Evolutionary conservation across 2,329 filamentous ascomycete genomes (phyloP).

Genomic region (Tothia fuscella): DNA sequence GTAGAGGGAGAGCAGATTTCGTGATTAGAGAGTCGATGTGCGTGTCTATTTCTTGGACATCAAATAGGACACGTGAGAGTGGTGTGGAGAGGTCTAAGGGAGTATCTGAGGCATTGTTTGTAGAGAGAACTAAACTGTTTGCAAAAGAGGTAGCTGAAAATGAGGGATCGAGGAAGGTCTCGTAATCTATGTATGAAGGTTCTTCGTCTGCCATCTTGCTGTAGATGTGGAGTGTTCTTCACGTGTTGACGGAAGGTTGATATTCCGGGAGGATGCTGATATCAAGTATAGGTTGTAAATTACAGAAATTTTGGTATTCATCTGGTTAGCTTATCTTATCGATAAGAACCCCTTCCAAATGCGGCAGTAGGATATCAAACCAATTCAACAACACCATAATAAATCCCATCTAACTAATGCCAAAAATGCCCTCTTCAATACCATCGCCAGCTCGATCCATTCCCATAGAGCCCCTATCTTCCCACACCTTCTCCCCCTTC

Average conservation of each 20-base stretch:
- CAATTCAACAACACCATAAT: neutral
- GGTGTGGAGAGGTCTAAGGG: constrained; percentile 90
- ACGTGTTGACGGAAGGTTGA: no score
- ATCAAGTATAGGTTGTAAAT: no score
- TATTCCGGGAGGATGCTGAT: neutral
- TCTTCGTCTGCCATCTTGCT: constrained; percentile 26
- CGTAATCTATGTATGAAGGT: constrained; percentile 89
- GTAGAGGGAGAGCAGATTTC: constrained; percentile 66
- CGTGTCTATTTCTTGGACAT: constrained; percentile 92
- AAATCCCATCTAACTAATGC: neutral
- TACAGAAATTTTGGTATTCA: no score
- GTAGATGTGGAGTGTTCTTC: no score
- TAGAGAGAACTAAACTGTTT: constrained; percentile 75
- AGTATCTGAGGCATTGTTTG: constrained; percentile 83
- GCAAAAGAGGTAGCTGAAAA: constrained; percentile 78
- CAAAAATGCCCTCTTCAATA: constrained; percentile 27
- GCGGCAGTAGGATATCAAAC: neutral
- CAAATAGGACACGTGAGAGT: constrained; percentile 85
- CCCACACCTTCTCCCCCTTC: constrained; percentile 60
- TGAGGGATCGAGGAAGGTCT: constrained; percentile 69
- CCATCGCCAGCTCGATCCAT: constrained; percentile 34
- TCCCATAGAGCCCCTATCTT: constrained; percentile 53
- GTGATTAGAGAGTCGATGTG: constrained; percentile 87
- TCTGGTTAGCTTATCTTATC: no score
- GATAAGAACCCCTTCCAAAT: no score